Base-by-base conservation (phyloP, 2,329 filamentous ascomycete genomes). In the Pseudopithomyces maydicus region DNA sequence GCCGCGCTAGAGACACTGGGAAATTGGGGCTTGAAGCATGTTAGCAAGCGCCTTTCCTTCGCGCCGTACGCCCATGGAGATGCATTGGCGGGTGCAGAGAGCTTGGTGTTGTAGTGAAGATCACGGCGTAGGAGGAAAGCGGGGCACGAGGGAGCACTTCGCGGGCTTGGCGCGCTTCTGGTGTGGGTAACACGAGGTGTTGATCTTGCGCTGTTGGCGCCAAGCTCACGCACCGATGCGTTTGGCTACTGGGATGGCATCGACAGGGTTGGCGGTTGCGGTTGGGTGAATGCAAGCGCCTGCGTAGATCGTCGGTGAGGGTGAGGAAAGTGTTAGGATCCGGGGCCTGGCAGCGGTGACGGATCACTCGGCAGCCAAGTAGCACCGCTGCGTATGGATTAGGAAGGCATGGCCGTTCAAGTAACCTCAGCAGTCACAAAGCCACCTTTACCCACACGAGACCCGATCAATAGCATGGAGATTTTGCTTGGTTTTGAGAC, bases 331-430 rank as follows among this genome's bases (percentile, higher is more conserved):
- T 26, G 17, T 33, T 6, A 14, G 19, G 29, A 17, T 35, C 11
- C 15, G 33, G 12, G 23, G 23, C 19, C 32, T 17, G 33, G 22
- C 22, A 17, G 17, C 17, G 17, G 20, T 17, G 33, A 26, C 52
- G 52, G 45, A 46, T 50, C 45, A 36, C 20, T 55, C 52, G 52
- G 45, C 45, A 54, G 8, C 29, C n/a, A 11, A 22, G 26, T 43
- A 43, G 26, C 52, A 43, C 22, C 12, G 14, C 19, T 35, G 14
- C 7, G 45, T 32, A 43, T 50, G 38, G 23, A 12, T 45, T 26
- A 17, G 52, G 52, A 50, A 55, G 52, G 45, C 45, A 43, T 15
- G n/a, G 38, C 19, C 39, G 10, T 43, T 23, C 32, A 23, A 32
- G 44, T 32, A 17, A 33, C 51, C 51, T 41, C 47, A 10, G 14